These are phyloP conservation scores for Ciborinia camelliae DNA, from an alignment of 2,329 filamentous ascomycete species.

Conservation along the genomic window DNA sequence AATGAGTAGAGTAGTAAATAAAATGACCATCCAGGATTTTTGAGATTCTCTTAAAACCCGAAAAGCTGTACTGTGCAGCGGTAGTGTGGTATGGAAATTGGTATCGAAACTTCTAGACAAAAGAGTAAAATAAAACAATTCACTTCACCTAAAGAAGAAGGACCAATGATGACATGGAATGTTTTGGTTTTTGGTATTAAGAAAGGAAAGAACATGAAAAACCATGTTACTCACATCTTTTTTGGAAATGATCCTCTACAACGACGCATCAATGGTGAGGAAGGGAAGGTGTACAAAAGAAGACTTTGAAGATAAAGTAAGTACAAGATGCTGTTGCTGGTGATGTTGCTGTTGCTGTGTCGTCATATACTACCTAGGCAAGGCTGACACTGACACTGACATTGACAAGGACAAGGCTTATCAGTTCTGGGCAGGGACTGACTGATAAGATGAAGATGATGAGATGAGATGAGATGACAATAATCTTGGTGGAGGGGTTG, in stretches of 20 bases:
- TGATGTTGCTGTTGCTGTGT: too few species aligned
- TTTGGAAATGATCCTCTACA: not conserved
- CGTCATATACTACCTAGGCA: too few species aligned
- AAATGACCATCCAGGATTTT: not conserved
- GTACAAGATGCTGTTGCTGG: not conserved
- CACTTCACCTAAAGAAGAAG: not conserved
- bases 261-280: constrained; percentile 3
- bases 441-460: not conserved
- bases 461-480: not conserved
- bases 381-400: not conserved
- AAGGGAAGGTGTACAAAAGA: not conserved
- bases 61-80: not conserved
- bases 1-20: not conserved
- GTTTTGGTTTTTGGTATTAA: not conserved
- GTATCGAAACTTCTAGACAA: too few species aligned
- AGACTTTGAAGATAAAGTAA: not conserved
- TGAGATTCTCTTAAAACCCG: not conserved
- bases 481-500: not conserved
- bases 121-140: not conserved
- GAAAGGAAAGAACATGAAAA: not conserved
- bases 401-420: not conserved
- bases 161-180: not conserved
- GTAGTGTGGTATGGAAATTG: not conserved
- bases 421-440: not conserved
- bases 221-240: not conserved